Base-by-base conservation (phyloP, 2,329 filamentous ascomycete species). In the Didymella segeticola region DNA sequence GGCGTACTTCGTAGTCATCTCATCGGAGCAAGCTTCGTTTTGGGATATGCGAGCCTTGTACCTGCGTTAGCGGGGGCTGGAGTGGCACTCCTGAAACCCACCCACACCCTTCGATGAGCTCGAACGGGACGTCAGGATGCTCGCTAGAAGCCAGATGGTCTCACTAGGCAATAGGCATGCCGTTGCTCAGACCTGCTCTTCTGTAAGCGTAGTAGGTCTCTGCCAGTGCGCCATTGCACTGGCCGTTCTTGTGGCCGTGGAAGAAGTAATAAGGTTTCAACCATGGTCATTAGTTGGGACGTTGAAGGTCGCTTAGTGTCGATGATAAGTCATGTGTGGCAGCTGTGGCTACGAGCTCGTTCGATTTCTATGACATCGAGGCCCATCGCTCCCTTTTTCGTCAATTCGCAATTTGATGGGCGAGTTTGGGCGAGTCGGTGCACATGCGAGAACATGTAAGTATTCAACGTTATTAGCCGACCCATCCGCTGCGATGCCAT, bases 31-130 rank as follows among this genome's bases (percentile, higher is more conserved):
- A 70, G 64, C 58, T 60, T 62, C 69, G 36, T 46, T 67, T 73
- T 68, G 56, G 71, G 66, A 62, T 53, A 57, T 60, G 62, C 41
- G 43, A 61, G 48, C 49, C 57, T 61, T 61, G 72, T 73, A 74
- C 72, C 72, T 74, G 71, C 72, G 62, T 69, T 73, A 73, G 72
- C 60, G 62, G 61, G 59, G 57, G 43, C 48, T 51, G 54, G 55
- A 60, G 51, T 58, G 48, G 57, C 58, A 50, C 45, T 62, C 60
- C 67, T 72, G 71, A 73, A 73, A 73, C 70, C 53, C 64, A 56
- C 64, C 53, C 64, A 56, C 53, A 57, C 53, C 59, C 52, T 56
- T 53, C 54, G 55, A 36, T 33, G 8, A 37, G 52, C 52, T 56
- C 46, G 56, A 69, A 67, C 38, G 49, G 64, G 64, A 53, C 41